Evolutionary conservation across 352 stramenopile species (phyloP), one percentile per base, ranked within the genome.

Genomic region (Thraustochytrium sp.): DNA sequence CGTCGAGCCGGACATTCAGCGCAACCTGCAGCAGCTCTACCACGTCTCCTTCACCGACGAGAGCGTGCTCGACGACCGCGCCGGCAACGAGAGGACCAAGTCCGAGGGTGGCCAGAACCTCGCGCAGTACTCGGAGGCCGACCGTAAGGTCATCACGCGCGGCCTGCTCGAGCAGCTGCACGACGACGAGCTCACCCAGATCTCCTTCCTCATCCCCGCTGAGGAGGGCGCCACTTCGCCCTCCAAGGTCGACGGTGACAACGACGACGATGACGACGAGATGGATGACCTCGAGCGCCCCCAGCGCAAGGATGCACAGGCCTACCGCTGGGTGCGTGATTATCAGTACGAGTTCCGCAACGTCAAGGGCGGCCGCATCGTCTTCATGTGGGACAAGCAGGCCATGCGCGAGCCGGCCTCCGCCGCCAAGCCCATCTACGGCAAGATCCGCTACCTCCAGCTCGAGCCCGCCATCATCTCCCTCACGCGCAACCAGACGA

Each of bases 1-100:
- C 31, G 26, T 82, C 23, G 34, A 68, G 48, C 74, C 74, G 13
- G 13, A 51, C 36, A 40, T 82, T 11, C 51, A 82, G 26, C 54
- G 78, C 2, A 51, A 37, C 31, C 18, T 44, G 2, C 29, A 51
- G 18, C 74, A 11, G 5, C 11, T 73, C 42, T 82, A 53, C 31
- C 74, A 82, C 36, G 61, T 82, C 21, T 54, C 65, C 26, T 82
- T 82, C 29, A 26, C 51, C 11, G 74, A 82, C 56, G 74, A 82
- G 21, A 82, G 51, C 36, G 40, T 63, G 4, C 48, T 82, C 21
- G 74, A 82, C 8, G 74, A 82, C 54, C 2, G 62, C 18, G 36
- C 36, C 4, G 4, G 11, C 23, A 51, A 34, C 16, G 51, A 46
- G 29, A 78, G 62, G 65, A 26, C 42, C n/a, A 40, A 56, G 16